Evolutionary conservation across 805 yeast genomes (phyloP).

Genomic region (Nakazawaea anatomiae): DNA sequence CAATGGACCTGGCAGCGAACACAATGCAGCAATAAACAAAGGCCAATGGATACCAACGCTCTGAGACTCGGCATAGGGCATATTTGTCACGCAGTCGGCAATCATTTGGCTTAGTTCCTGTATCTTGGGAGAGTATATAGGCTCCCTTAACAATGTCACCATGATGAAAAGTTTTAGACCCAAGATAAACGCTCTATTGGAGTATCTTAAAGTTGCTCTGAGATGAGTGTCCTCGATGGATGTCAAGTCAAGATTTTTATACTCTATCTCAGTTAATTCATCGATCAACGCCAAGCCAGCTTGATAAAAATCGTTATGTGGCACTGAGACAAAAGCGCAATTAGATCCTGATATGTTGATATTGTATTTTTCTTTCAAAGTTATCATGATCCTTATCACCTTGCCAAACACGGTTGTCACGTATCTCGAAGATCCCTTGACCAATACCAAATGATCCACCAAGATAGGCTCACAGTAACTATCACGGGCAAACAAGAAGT

Average conservation of each 20-base stretch:
- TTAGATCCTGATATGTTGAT: conserved; percentile 6
- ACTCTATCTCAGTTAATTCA: conserved; percentile 4
- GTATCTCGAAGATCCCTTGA: conserved; percentile 8
- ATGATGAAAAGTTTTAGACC: conserved; percentile 6
- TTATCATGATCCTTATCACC: conserved; percentile 3
- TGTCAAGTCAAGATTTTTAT: conserved; percentile 3
- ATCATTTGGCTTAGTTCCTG: conserved; percentile 2
- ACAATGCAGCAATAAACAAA: conserved; percentile 4
- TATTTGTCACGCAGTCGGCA: conserved; percentile 3
- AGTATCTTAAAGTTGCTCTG: conserved; percentile 2
- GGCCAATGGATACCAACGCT: conserved; percentile 13
- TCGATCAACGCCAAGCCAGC: background rate
- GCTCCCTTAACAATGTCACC: conserved; percentile 3
- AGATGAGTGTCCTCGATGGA: conserved; percentile 2
- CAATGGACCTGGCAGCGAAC: conserved; percentile 4
- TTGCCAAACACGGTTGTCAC: conserved; percentile 7
- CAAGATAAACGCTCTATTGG: conserved; percentile 5
- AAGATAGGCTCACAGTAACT: conserved; percentile 7
- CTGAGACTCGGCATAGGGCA: conserved; percentile 9
- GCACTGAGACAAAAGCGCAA: conserved; percentile 5
- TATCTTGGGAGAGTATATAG: conserved; percentile 1
- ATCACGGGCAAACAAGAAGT: conserved; percentile 4
- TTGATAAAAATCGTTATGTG: background rate
- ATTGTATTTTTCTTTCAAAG: background rate
- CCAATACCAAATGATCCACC: conserved; percentile 8